Evolutionary conservation across 352 stramenopile genomes (phyloP).

Genomic region (Halophytophthora polymorphica): DNA sequence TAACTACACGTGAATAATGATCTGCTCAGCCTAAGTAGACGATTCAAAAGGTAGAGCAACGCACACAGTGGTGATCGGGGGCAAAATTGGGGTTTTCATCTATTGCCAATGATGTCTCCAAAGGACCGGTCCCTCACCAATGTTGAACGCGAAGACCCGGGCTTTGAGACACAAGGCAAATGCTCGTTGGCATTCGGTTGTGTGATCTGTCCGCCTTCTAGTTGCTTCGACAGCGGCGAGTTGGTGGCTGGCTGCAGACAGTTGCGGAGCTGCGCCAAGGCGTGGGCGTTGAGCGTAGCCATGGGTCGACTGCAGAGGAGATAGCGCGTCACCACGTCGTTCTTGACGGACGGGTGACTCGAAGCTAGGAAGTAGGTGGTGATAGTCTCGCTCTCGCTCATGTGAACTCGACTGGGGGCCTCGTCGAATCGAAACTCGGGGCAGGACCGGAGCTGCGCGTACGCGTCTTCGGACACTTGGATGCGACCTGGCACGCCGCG

Average conservation of each 20-base stretch:
- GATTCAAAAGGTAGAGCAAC: background rate
- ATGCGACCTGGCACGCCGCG: slow-evolving; percentile 50
- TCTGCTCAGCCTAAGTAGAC: no score
- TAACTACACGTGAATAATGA: no score
- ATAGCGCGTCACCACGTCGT: slow-evolving; percentile 47
- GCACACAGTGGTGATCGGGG: no score
- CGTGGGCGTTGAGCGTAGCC: slow-evolving; percentile 30
- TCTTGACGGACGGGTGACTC: slow-evolving; percentile 45
- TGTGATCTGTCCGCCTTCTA: slow-evolving; percentile 28
- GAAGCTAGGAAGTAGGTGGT: slow-evolving; percentile 48
- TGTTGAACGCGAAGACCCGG: background rate
- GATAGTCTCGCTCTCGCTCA: slow-evolving; percentile 53
- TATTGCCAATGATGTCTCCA: slow-evolving; percentile 37
- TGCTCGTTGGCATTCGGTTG: slow-evolving; percentile 23
- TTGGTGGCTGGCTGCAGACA: slow-evolving; percentile 52
- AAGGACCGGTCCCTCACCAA: slow-evolving; percentile 18
- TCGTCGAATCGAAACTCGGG: slow-evolving; percentile 57
- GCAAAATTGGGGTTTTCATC: slow-evolving; percentile 6
- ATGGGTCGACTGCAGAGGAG: slow-evolving; percentile 27
- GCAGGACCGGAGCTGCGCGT: slow-evolving; percentile 43
- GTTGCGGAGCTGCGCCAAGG: slow-evolving; percentile 46
- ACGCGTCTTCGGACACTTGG: slow-evolving; percentile 63
- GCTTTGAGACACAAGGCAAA: background rate
- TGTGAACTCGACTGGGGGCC: slow-evolving; percentile 40
- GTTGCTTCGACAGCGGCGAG: slow-evolving; percentile 43